Percentiles rank a stretch among this genome's conserved stretches.
Conservation (phyloP, 2,329 filamentous ascomycete species). For the Thielaviopsis euricoi region DNA sequence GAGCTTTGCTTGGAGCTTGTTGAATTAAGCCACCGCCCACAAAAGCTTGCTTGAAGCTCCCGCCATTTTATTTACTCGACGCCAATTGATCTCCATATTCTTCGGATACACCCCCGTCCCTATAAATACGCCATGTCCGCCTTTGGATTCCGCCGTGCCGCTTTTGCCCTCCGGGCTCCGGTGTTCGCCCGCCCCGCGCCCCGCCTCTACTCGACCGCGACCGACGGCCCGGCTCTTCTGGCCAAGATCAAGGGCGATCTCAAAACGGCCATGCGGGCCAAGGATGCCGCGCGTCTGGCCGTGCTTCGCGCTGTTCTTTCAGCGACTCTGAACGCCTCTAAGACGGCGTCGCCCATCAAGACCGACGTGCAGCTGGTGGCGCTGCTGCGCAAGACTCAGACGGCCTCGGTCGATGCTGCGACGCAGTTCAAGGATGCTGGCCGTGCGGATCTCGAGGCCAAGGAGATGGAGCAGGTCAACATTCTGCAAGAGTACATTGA, state of each 20-base stretch:
- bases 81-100: not conserved
- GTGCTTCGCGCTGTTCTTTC: conserved; percentile 54
- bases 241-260: conserved; percentile 42
- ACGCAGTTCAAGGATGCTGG: conserved; percentile 47
- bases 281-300: conserved; percentile 45
- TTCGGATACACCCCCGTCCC: conserved; percentile 2
- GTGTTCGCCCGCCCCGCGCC: not conserved
- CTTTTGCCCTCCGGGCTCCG: not conserved
- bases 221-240: conserved; percentile 27
- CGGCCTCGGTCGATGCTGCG: conserved; percentile 39
- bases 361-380: conserved; percentile 54
- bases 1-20: not conserved
- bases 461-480: conserved; percentile 48
- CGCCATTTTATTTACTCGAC: not conserved
- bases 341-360: conserved; percentile 51
- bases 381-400: conserved; percentile 48
- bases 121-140: conserved; percentile 12
- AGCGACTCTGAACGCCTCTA: conserved; percentile 58
- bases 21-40: not conserved
- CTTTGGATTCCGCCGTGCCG: conserved; percentile 12
- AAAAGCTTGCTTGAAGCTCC: not conserved
- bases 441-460: conserved; percentile 51
- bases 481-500: conserved; percentile 51
- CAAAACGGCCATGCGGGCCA: conserved; percentile 49
- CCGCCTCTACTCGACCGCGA: conserved; percentile 12